Evolutionary conservation across 177 flowering plant species (phyloP).

Genomic region (Vitis hybrid): DNA sequence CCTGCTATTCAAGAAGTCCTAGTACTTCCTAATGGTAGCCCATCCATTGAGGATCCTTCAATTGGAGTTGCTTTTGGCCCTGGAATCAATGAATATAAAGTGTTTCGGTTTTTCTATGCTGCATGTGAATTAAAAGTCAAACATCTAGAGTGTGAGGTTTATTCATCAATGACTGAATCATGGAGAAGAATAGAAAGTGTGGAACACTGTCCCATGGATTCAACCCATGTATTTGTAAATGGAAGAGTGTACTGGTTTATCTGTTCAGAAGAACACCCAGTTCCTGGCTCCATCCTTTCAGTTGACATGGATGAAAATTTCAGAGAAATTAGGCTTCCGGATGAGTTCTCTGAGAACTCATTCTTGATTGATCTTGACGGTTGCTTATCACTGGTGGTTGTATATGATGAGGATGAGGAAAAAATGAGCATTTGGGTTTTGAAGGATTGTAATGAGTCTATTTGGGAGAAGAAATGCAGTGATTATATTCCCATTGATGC

Average conservation of each 20-base stretch:
- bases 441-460: background rate
- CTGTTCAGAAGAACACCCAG: background rate
- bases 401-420: background rate
- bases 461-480: constrained; percentile 2
- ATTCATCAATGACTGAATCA: constrained; percentile 13
- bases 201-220: constrained; percentile 11
- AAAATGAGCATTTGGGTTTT: background rate
- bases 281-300: constrained; percentile 11
- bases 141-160: constrained; percentile 15
- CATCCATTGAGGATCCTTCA: too few species aligned
- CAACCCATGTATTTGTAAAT: constrained; percentile 10
- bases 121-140: background rate
- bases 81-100: constrained; percentile 14
- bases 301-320: constrained; percentile 20
- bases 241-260: constrained; percentile 20
- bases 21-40: constrained; percentile 13
- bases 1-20: constrained; percentile 12
- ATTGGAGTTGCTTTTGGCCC: constrained; percentile 23
- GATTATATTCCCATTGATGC: background rate
- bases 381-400: background rate
- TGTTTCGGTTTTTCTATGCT: constrained; percentile 17
- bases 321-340: constrained; percentile 8
- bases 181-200: constrained; percentile 18
- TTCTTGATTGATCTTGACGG: constrained; percentile 13
- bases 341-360: background rate